Evolutionary conservation across 495 filamentous ascomycete genomes (phyloP).

Genomic region (Lophiotrema nucula): DNA sequence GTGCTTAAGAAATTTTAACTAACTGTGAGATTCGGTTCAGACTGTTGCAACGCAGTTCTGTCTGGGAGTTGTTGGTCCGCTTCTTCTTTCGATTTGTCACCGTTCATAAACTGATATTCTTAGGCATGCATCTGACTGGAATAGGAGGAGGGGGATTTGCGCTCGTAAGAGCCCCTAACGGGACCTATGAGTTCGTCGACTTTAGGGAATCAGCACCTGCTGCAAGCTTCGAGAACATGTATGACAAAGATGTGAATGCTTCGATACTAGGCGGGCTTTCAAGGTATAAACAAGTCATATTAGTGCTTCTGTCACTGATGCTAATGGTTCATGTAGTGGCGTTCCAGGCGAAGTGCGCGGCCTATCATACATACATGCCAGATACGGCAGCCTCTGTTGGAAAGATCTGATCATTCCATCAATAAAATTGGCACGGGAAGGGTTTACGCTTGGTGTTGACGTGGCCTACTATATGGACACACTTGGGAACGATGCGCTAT

Average conservation of each 20-base stretch:
- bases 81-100: too few species aligned
- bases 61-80: too few species aligned
- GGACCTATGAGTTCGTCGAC: background rate
- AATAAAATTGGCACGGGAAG: background rate
- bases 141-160: background rate
- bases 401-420: background rate
- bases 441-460: background rate
- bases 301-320: too few species aligned
- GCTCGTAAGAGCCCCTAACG: background rate
- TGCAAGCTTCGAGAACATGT: background rate
- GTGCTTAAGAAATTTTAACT: too few species aligned
- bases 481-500: too few species aligned
- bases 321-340: too few species aligned
- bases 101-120: too few species aligned
- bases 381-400: background rate
- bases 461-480: background rate
- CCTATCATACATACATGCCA: background rate
- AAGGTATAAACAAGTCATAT: too few species aligned
- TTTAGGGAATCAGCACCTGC: background rate
- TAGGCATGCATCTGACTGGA: background rate
- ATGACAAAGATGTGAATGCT: background rate
- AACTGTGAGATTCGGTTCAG: too few species aligned
- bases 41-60: too few species aligned
- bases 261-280: background rate
- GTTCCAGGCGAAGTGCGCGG: background rate